These are phyloP conservation scores for Chlorencoelia australis DNA, from an alignment of 2,329 filamentous ascomycete species.

Conservation along the genomic window DNA sequence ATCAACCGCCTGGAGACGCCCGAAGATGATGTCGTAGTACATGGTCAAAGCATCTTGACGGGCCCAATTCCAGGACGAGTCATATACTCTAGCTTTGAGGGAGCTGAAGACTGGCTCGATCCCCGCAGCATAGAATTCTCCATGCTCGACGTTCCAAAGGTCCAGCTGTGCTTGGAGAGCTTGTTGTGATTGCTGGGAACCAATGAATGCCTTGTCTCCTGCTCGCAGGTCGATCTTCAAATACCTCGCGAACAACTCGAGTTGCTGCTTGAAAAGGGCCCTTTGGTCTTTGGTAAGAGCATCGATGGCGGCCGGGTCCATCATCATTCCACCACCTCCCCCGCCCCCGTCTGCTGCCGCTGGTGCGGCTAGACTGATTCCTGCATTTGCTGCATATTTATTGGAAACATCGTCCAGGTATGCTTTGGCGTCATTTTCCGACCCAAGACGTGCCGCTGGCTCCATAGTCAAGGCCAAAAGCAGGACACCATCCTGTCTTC, in stretches of 20 bases:
- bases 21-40: conserved; percentile 99
- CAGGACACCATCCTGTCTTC: conserved; percentile 84
- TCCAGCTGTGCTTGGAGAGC: conserved; percentile 89
- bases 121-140: conserved; percentile 88
- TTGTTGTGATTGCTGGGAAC: conserved; percentile 74
- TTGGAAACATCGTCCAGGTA: conserved; percentile 83
- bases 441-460: conserved; percentile 76
- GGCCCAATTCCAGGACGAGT: conserved; percentile 99
- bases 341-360: conserved; percentile 63
- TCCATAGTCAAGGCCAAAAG: conserved; percentile 88
- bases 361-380: conserved; percentile 72
- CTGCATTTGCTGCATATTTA: conserved; percentile 77
- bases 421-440: conserved; percentile 82
- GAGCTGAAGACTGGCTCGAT: conserved; percentile 91
- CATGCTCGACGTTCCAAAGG: conserved; percentile 90
- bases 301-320: conserved; percentile 95
- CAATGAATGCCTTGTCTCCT: conserved; percentile 88
- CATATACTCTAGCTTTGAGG: conserved; percentile 91
- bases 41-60: conserved; percentile 94
- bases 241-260: conserved; percentile 90
- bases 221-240: conserved; percentile 93
- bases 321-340: conserved; percentile 86
- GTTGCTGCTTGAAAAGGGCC: conserved; percentile 93
- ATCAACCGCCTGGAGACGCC: conserved; percentile 82
- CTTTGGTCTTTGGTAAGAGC: conserved; percentile 95